Percentiles rank a stretch among this genome's conserved stretches.
These are phyloP conservation scores for Boletus edulis DNA, from an alignment of 768 basidiomycete genomes.

Conservation along the genomic window DNA sequence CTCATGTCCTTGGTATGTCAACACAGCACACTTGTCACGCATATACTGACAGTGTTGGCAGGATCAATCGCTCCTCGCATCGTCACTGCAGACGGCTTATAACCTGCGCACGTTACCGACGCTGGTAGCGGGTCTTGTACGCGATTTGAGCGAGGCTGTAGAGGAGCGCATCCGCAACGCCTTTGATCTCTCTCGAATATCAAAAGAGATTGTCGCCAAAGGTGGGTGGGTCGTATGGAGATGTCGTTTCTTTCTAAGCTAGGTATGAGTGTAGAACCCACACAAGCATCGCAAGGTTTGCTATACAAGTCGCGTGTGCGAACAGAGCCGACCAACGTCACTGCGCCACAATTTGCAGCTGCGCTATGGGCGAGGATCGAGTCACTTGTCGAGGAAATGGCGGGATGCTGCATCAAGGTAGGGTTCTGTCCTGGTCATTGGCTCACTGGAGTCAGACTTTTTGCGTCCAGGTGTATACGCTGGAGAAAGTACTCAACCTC, in stretches of 20 bases:
- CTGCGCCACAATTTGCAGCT: constrained; percentile 80
- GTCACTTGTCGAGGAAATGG: constrained; percentile 78
- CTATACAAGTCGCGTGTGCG: constrained; percentile 83
- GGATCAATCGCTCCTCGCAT: constrained; percentile 90
- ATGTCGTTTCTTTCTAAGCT: background rate
- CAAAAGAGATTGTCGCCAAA: constrained; percentile 79
- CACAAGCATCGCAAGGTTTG: constrained; percentile 35
- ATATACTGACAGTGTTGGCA: constrained; percentile 27
- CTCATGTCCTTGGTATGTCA: constrained; percentile 62
- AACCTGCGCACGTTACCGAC: constrained; percentile 84
- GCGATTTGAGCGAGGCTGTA: constrained; percentile 79
- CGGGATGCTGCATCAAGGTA: constrained; percentile 88
- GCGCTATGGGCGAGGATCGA: constrained; percentile 61
- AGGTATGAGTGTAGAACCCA: constrained; percentile 12
- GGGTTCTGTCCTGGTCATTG: background rate
- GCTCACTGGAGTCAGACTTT: background rate
- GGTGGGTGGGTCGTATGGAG: constrained; percentile 41
- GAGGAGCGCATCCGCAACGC: constrained; percentile 76
- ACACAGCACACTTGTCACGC: too few species aligned
- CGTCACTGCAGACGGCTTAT: constrained; percentile 93
- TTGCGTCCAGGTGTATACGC: constrained; percentile 72
- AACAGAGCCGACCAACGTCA: constrained; percentile 87
- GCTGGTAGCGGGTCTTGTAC: constrained; percentile 75
- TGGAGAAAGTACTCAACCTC: constrained; percentile 89
- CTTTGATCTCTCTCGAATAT: constrained; percentile 86